phyloP scores from a whole-genome alignment of 2,329 filamentous ascomycete genomes.

The Fusarium decemcellulare region DNA sequence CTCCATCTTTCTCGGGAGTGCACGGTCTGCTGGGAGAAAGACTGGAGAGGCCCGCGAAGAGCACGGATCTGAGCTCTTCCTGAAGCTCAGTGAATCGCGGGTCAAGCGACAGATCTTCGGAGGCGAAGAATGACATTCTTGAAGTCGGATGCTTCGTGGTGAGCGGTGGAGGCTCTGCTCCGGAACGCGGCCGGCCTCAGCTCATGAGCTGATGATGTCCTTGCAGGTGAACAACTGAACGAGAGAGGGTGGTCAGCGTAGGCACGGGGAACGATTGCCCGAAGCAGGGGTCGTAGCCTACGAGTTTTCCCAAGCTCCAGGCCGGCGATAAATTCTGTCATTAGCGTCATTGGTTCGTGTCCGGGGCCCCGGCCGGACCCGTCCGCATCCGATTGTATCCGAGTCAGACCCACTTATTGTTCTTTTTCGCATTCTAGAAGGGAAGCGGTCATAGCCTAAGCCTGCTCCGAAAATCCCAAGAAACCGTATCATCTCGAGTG shows the following conservation, averaged over 20 bases:
- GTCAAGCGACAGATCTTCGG: conserved; percentile 53
- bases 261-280: not conserved
- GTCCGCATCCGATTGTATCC: not conserved
- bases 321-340: too few relatives aligned
- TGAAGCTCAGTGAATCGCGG: conserved; percentile 61
- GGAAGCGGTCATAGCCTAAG: too few relatives aligned
- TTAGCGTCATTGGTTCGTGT: too few relatives aligned
- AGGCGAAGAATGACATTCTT: conserved; percentile 39
- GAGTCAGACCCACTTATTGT: too few relatives aligned
- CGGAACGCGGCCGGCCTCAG: too few relatives aligned
- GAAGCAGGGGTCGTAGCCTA: conserved; percentile 17
- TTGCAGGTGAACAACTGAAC: too few relatives aligned
- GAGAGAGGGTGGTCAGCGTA: too few relatives aligned
- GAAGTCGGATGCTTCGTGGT: not conserved
- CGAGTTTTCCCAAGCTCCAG: not conserved
- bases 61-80: conserved; percentile 58
- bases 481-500: too few relatives aligned
- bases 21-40: conserved; percentile 48
- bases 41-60: conserved; percentile 53
- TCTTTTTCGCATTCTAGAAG: too few relatives aligned
- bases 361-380: not conserved
- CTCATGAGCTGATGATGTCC: too few relatives aligned
- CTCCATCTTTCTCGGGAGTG: conserved; percentile 40
- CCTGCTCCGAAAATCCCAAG: too few relatives aligned
- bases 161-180: too few relatives aligned